Conservation (phyloP, 371 early-diverging fungal species). For the Parasitella parasitica region DNA sequence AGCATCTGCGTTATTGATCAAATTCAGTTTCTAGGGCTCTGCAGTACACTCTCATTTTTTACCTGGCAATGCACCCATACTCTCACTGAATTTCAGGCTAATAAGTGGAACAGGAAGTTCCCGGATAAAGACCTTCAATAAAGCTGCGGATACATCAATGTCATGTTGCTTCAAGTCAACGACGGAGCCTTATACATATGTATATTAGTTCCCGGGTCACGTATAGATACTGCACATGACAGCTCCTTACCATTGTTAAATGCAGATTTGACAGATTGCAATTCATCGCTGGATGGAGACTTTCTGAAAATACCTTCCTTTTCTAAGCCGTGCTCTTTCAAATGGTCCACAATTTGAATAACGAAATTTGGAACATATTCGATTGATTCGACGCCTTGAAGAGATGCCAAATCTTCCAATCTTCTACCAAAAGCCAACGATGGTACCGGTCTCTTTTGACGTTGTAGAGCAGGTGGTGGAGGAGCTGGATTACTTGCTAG, state of each 20-base stretch:
- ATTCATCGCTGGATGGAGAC: constrained; percentile 66
- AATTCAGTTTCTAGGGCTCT: too few species aligned
- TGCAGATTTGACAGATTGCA: constrained; percentile 59
- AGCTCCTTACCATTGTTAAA: constrained; percentile 66
- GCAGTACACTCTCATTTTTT: too few species aligned
- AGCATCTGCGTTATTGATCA: too few species aligned
- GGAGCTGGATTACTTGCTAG: neutral
- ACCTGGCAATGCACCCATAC: constrained; percentile 43
- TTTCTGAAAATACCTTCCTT: constrained; percentile 90
- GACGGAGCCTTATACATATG: constrained; percentile 29
- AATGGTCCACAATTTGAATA: constrained; percentile 28
- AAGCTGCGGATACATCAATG: constrained; percentile 78
- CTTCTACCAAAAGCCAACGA: constrained; percentile 41
- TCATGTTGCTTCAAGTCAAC: constrained; percentile 67
- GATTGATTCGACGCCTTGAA: constrained; percentile 12
- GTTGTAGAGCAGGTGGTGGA: neutral
- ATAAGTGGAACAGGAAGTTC: constrained; percentile 83
- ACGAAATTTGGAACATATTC: constrained; percentile 40
- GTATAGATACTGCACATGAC: neutral
- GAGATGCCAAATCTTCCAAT: constrained; percentile 31
- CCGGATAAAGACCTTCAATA: constrained; percentile 84
- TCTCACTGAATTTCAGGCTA: constrained; percentile 40
- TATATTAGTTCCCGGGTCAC: neutral
- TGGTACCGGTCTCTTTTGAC: constrained; percentile 12
- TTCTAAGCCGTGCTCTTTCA: constrained; percentile 52